Base-by-base conservation (phyloP, 2,329 filamentous ascomycete species). In the Gaeumannomyces sp. region DNA sequence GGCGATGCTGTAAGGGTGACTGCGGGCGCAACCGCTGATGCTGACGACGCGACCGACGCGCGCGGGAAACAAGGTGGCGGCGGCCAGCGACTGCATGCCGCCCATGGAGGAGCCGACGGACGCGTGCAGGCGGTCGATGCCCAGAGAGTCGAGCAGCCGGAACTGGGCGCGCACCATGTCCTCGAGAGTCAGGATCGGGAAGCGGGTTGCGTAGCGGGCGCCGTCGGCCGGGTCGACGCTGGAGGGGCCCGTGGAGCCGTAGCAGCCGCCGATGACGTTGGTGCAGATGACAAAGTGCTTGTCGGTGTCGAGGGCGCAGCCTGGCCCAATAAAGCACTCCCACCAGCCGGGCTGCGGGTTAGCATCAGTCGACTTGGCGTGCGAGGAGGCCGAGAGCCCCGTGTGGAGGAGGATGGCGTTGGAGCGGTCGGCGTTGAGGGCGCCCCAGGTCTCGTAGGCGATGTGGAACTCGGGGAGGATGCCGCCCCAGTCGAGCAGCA, bases 121-220 rank as follows among this genome's bases (percentile, higher is more conserved):
- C 25, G 95, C 95, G 75, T 96, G 92, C 13, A 99, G 83, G 72
- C 87, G 91, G 29, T 85, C 73, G 60, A 99, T 89, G 7, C 88
- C 88, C 33, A 99, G 80, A 5, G 80, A 77, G 75, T 98, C 93
- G 16, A 99, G 83, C 35, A 99, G 84, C 59, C 91, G 84, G 79
- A 98, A 97, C 75, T 99, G 95, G 6, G 93, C 94, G 64, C 93
- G 87, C 35, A 98, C 95, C 95, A 99, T 99, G 76, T 99, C 95
- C 71, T 96, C 88, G 80, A 99, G 89, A 0, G 95, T 99, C 65
- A 99, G 78, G 70, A 99, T 96, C 3, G 95, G 95, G 74, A 99
- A 99, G 45, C 93, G 86, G 0, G 95, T 99, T 8, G 93, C 95
- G 76, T 98, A 99, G 71, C 85, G 86, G 76, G 94, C 84, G 53